Base-by-base conservation (phyloP, 805 yeast species). In the Saccharomycodes ludwigii region DNA sequence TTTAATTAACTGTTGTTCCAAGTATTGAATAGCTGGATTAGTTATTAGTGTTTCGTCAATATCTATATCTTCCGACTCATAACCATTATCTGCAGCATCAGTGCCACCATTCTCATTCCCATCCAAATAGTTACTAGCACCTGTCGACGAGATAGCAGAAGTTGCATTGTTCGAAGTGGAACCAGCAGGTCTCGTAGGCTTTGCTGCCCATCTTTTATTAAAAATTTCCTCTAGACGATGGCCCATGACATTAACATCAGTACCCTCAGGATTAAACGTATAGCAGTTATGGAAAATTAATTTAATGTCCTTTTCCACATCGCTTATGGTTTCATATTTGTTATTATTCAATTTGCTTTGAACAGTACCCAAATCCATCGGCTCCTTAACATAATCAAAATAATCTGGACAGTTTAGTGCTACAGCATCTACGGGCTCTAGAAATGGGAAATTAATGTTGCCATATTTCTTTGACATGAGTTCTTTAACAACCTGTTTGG, bases 231-330 rank as follows among this genome's bases (percentile, higher is more conserved):
- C 96, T 34, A 91, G 63, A 44, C 85, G 69, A 53, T 83, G 94
- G 13, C 97, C 98, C 94, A 91, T 80, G 68, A 73, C 70, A 54
- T 86, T 84, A 22, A 91, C 98, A 30, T 94, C 94, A 4, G 94
- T 76, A n/a, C 95, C 94, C 46, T 81, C 94, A 2, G 98, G 97
- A 56, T 91, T 91, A 62, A 88, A 91, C 11, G 68, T 65, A 54
- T 83, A 91, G 59, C 97, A 88, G 58, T 91, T 88, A 40, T 70
- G 64, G 61, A 91, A 86, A 36, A 91, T 81, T 38, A 85, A 66
- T 35, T 83, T 67, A 22, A 88, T 71, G 50, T 91, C 98, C 26
- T 57, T 59, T 50, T 79, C 94, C 50, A 88, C 85, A 40, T 82
- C 86, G 38, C 81, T 94, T 13, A 85, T 91, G 34, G 76, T 75